Conservation (phyloP, 768 basidiomycete genomes). For the Suillus tomentosus region DNA sequence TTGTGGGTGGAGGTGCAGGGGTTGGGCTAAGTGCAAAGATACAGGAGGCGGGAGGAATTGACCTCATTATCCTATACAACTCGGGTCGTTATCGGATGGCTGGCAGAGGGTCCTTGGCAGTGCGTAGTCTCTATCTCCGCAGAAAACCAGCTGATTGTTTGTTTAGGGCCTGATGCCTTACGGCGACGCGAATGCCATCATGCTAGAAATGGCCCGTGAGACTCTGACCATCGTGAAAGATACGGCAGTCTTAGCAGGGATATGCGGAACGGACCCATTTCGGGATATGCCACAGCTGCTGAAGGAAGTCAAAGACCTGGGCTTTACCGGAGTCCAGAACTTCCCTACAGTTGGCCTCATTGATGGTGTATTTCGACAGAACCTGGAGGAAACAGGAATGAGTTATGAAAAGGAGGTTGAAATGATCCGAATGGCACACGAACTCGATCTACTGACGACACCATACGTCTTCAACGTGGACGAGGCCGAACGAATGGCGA, state of each 20-base stretch:
- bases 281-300: conserved; percentile 28
- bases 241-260: conserved; percentile 29
- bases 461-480: conserved; percentile 31
- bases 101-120: conserved; percentile 32
- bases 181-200: conserved; percentile 30
- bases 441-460: conserved; percentile 27
- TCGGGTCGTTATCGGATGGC: conserved; percentile 34
- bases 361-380: conserved; percentile 30
- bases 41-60: conserved; percentile 29
- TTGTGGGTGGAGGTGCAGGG: conserved; percentile 30
- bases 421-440: conserved; percentile 29
- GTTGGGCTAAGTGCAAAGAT: conserved; percentile 29
- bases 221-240: conserved; percentile 29
- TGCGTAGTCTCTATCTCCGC: conserved; percentile 15
- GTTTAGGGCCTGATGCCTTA: conserved; percentile 30
- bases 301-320: conserved; percentile 27
- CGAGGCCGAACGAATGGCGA: conserved; percentile 28
- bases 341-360: conserved; percentile 32
- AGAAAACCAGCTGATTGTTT: neutral
- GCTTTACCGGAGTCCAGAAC: conserved; percentile 30
- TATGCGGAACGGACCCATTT: conserved; percentile 32
- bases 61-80: conserved; percentile 33
- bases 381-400: conserved; percentile 34
- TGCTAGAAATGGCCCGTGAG: conserved; percentile 33
- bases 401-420: conserved; percentile 33